Percentiles rank a stretch among this genome's conserved stretches.
phyloP scores from a whole-genome alignment of 805 yeast genomes.

The Zygoascus biomembranicola region DNA sequence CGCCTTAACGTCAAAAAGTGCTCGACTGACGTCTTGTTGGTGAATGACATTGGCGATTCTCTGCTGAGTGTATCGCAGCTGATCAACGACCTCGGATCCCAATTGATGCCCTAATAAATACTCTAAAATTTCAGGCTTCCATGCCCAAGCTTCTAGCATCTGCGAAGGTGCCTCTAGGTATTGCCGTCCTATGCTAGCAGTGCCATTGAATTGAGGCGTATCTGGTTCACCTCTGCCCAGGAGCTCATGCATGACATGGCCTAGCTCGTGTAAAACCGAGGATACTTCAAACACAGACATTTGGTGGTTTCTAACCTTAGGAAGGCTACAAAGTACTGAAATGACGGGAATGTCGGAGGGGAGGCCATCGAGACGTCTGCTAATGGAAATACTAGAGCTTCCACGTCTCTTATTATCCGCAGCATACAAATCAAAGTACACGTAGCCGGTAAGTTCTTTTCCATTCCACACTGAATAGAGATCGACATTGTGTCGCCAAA shows the following conservation, averaged over 20 bases:
- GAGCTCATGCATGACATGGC: neutral
- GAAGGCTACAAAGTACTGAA: neutral
- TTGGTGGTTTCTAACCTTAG: neutral
- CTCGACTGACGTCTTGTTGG: neutral
- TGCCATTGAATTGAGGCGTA: neutral
- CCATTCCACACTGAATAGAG: neutral
- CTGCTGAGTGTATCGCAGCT: neutral
- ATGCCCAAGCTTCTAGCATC: neutral
- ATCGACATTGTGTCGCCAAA: neutral
- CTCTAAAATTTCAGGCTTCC: neutral
- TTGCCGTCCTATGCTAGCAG: neutral
- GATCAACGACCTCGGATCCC: neutral
- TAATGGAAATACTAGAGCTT: neutral
- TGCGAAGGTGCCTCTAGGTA: constrained; percentile 1
- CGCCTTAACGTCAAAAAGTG: neutral
- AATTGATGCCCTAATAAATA: neutral
- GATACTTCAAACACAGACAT: neutral
- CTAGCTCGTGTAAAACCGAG: constrained; percentile 1
- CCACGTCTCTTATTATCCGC: neutral
- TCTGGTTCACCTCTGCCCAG: neutral
- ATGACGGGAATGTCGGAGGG: neutral
- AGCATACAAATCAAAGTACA: neutral
- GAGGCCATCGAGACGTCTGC: neutral
- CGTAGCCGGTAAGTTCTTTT: neutral
- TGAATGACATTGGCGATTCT: neutral